Evolutionary conservation across 495 filamentous ascomycete genomes (phyloP).

Genomic region (Baudoinia panamericana): DNA sequence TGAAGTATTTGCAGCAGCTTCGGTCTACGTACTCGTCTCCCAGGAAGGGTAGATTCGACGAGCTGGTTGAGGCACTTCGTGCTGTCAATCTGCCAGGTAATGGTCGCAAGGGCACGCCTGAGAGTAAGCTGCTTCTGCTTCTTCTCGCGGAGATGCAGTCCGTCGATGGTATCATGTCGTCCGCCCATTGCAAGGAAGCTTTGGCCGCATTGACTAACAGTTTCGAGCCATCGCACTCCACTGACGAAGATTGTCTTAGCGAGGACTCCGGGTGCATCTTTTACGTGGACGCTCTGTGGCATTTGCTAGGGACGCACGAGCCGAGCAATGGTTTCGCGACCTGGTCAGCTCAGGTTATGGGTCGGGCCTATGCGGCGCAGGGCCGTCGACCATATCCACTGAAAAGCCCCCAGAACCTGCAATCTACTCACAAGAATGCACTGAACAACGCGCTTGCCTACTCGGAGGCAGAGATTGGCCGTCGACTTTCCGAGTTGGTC

Average conservation of each 20-base stretch:
- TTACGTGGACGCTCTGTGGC: conserved; percentile 46
- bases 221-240: conserved; percentile 47
- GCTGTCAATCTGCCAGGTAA: conserved; percentile 34
- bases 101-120: conserved; percentile 45
- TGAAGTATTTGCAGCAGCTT: conserved; percentile 45
- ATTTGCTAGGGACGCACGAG: conserved; percentile 24
- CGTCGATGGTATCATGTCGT: conserved; percentile 54
- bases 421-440: no score
- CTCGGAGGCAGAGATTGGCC: conserved; percentile 5
- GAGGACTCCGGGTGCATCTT: conserved; percentile 45
- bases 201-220: conserved; percentile 59
- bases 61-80: not conserved
- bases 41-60: not conserved
- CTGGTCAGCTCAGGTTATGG: conserved; percentile 76
- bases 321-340: conserved; percentile 41
- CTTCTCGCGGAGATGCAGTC: conserved; percentile 40
- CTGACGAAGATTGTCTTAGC: conserved; percentile 47
- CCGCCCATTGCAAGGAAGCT: conserved; percentile 45
- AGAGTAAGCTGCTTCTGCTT: conserved; percentile 59
- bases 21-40: not conserved
- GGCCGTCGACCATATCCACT: conserved; percentile 10
- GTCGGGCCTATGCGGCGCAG: conserved; percentile 60
- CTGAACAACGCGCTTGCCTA: no score
- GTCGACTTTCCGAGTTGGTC: not conserved
- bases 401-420: no score